These are phyloP conservation scores for Podospora pseudocomata DNA, from an alignment of 495 filamentous ascomycete genomes.

Conservation along the genomic window DNA sequence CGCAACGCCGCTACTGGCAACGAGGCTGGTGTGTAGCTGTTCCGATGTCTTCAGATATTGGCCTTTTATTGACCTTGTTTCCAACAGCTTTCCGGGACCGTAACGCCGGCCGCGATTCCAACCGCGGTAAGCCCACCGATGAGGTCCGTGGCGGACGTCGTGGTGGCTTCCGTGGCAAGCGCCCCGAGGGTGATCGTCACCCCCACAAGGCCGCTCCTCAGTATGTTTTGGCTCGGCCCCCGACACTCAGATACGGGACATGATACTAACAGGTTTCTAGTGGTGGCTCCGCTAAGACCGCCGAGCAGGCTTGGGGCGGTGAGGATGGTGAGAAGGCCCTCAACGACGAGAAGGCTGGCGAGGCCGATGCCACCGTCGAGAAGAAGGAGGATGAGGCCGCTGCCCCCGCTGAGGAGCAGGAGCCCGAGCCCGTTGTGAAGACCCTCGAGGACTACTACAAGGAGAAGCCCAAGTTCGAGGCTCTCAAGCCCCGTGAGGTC, in stretches of 20 bases:
- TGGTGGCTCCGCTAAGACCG: slow-evolving; percentile 90
- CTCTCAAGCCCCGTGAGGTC: slow-evolving; percentile 49
- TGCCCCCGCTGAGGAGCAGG: slow-evolving; percentile 37
- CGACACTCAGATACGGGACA: neutral
- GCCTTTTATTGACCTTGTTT: slow-evolving; percentile 15
- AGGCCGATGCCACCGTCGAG: slow-evolving; percentile 79
- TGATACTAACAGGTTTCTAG: slow-evolving; percentile 23
- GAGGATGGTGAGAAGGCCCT: slow-evolving; percentile 73
- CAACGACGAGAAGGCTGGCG: slow-evolving; percentile 83
- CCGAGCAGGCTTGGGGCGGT: slow-evolving; percentile 84
- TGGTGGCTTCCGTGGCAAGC: slow-evolving; percentile 47
- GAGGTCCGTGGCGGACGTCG: slow-evolving; percentile 58
- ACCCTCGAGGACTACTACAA: slow-evolving; percentile 86
- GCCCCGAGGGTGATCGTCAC: slow-evolving; percentile 75
- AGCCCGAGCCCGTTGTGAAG: slow-evolving; percentile 73
- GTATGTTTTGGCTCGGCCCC: slow-evolving; percentile 46
- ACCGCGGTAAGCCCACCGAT: slow-evolving; percentile 76
- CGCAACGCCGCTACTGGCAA: slow-evolving; percentile 62
- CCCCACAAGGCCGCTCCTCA: slow-evolving; percentile 65
- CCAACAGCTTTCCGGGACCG: slow-evolving; percentile 82
- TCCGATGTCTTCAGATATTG: slow-evolving; percentile 2
- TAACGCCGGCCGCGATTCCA: slow-evolving; percentile 73
- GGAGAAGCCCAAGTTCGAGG: slow-evolving; percentile 80
- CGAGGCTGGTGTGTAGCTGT: slow-evolving; percentile 65
- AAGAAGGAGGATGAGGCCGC: slow-evolving; percentile 54